These are phyloP conservation scores for Cystobasidium ongulense DNA, from an alignment of 768 basidiomycete genomes.

Conservation along the genomic window DNA sequence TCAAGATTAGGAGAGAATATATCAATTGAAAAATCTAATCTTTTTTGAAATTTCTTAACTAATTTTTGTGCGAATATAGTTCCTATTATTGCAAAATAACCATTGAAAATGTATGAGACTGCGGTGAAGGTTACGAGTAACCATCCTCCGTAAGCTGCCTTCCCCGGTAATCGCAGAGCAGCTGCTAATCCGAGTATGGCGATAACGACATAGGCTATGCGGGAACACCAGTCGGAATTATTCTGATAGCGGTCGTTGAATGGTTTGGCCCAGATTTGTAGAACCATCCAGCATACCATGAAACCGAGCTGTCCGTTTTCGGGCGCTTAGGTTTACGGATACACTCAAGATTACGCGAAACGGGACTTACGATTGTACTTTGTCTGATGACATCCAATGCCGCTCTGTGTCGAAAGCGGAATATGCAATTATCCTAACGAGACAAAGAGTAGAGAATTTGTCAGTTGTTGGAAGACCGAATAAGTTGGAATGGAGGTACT, in stretches of 20 bases:
- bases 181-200: constrained; percentile 59
- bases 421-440: constrained; percentile 57
- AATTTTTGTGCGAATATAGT: constrained; percentile 51
- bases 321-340: background rate
- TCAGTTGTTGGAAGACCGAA: background rate
- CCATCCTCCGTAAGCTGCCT: constrained; percentile 54
- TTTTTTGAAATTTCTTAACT: constrained; percentile 51
- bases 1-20: constrained; percentile 63
- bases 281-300: constrained; percentile 56
- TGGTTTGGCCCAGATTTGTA: constrained; percentile 39
- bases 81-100: constrained; percentile 58
- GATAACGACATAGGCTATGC: constrained; percentile 62
- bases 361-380: constrained; percentile 48
- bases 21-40: constrained; percentile 73
- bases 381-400: constrained; percentile 58
- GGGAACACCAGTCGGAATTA: constrained; percentile 53
- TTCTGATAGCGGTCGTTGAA: constrained; percentile 36
- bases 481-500: background rate
- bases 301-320: constrained; percentile 46
- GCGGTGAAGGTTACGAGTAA: constrained; percentile 56
- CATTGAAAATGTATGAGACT: constrained; percentile 59
- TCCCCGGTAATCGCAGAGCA: constrained; percentile 55
- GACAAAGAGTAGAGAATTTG: constrained; percentile 36
- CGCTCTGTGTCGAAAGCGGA: constrained; percentile 54
- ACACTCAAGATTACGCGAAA: background rate